Conservation (phyloP, 768 basidiomycete genomes). For the Mycena vulgaris region DNA sequence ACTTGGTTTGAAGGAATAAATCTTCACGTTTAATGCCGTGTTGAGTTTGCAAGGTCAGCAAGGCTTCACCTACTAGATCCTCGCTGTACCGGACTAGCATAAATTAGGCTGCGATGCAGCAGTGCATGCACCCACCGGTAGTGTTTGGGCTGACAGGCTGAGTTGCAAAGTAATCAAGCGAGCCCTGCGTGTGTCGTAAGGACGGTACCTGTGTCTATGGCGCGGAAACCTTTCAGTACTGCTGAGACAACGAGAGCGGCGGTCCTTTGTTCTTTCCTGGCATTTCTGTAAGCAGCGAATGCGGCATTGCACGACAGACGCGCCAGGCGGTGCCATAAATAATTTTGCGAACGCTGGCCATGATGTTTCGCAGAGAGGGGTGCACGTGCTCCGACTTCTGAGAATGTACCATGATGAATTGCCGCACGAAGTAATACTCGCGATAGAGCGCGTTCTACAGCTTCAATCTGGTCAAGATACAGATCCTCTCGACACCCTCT, state of each 20-base stretch:
- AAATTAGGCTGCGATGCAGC: not conserved
- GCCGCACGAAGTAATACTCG: conserved; percentile 76
- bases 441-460: conserved; percentile 81
- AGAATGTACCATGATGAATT: conserved; percentile 66
- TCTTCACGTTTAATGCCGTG: conserved; percentile 79
- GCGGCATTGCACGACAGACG: conserved; percentile 15
- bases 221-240: conserved; percentile 82
- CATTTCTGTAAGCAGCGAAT: conserved; percentile 11
- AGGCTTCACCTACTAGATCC: conserved; percentile 84
- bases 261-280: conserved; percentile 86
- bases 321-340: conserved; percentile 79
- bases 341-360: conserved; percentile 55
- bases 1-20: conserved; percentile 89
- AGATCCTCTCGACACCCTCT: conserved; percentile 73
- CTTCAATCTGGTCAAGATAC: conserved; percentile 59
- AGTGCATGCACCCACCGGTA: conserved; percentile 63
- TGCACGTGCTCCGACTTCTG: no score
- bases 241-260: conserved; percentile 78
- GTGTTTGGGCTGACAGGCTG: conserved; percentile 82
- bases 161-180: not conserved
- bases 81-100: conserved; percentile 63
- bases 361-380: not conserved
- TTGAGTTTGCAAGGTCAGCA: conserved; percentile 67
- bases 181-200: not conserved
- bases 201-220: conserved; percentile 84